Evolutionary conservation across 2,329 filamentous ascomycete species (phyloP).

Genomic region (Talaromyces sp.): DNA sequence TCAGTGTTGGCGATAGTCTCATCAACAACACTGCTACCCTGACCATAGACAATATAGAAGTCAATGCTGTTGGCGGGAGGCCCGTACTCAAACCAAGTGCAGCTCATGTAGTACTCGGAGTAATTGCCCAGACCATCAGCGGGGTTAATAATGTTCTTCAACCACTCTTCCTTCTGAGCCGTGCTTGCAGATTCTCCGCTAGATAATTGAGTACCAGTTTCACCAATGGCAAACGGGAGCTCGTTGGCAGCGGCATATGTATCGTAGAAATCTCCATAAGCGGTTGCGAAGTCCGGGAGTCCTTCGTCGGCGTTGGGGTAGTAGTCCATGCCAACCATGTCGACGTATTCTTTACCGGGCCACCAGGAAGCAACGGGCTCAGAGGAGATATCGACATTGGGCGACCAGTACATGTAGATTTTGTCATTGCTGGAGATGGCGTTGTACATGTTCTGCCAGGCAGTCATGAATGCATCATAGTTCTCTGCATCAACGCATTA

Average conservation of each 20-base stretch:
- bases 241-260: constrained; percentile 1
- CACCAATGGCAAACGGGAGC: constrained; percentile 9
- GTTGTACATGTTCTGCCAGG: constrained; percentile 9
- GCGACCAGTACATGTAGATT: constrained; percentile 13
- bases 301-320: constrained; percentile 7
- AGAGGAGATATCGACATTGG: neutral
- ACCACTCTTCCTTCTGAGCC: neutral
- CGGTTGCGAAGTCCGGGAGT: constrained; percentile 3
- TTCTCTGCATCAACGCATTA: neutral
- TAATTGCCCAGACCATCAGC: neutral
- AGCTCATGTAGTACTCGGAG: constrained; percentile 8
- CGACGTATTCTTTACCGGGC: constrained; percentile 9
- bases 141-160: constrained; percentile 4
- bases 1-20: constrained; percentile 11
- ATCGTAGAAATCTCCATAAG: constrained; percentile 5
- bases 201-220: constrained; percentile 3
- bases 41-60: constrained; percentile 5
- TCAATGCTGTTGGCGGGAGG: neutral
- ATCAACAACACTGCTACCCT: neutral
- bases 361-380: constrained; percentile 7
- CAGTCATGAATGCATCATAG: neutral
- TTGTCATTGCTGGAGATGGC: constrained; percentile 3
- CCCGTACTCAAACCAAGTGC: constrained; percentile 12
- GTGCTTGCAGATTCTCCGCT: constrained; percentile 2
- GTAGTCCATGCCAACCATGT: constrained; percentile 11